Evolutionary conservation across 2,329 filamentous ascomycete genomes (phyloP), one percentile per base, ranked within the genome.

Genomic region (Coniella lustricola): DNA sequence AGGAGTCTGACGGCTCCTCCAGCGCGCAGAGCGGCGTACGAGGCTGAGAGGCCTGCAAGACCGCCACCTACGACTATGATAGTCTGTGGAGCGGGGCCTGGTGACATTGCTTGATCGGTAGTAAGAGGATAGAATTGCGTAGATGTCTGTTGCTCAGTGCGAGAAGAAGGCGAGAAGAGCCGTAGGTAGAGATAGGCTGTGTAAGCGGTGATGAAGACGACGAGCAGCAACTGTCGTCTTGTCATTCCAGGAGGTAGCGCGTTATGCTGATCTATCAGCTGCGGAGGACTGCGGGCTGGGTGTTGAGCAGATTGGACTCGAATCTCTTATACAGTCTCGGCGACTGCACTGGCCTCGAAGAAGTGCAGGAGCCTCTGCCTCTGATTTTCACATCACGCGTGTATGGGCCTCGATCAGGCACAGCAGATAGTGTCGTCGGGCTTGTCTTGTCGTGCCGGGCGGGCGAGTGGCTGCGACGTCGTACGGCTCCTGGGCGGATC

Each of bases 61-160:
- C 81, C 82, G 4, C 79, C 80, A 40, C 81, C 81, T n/a, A 85
- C 75, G 2, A 84, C 68, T 17, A 84, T 76, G 16, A 81, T 76
- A 22, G 61, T 48, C 4, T 38, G 64, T n/a, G 54, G 46, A 12
- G 45, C 45, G 0, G 52, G 2, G 18, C 18, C 31, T 14, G 49
- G 50, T 2, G 54, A 40, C 56, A 57, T 57, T 18, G 3, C 21
- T 7, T 10, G 16, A 29, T 21, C 17, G 17, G 17, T 14, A 9
- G 9, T 35, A 16, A n/a, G n/a, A n/a, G n/a, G n/a, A n/a, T n/a
- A n/a, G n/a, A n/a, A n/a, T n/a, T n/a, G n/a, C n/a, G n/a, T n/a
- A n/a, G n/a, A n/a, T n/a, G n/a, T n/a, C 29, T 33, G 22, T 35
- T 8, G 36, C 35, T 18, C 25, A 10, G 25, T 29, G 5, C 13